Base-by-base conservation (phyloP, 352 stramenopile genomes). In the Elongisporangium anandrum region DNA sequence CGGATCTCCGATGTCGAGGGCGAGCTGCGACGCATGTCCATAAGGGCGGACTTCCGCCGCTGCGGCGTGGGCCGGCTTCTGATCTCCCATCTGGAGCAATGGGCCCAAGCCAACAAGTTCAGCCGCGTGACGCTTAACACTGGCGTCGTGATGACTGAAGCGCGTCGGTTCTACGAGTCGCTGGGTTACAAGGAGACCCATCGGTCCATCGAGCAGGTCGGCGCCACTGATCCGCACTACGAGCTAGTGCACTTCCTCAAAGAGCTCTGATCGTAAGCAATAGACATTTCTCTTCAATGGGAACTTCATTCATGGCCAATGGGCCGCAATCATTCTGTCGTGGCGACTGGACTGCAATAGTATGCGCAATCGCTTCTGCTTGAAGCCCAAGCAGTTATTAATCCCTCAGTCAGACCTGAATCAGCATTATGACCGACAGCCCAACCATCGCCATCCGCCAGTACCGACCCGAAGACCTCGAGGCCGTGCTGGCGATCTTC, bases 401-500 rank as follows among this genome's bases (percentile, higher is more conserved):
- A 19, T 13, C 5, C 17, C 47, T 7, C 3, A 3, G 3, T 6
- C 19, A 22, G 48, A 26, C 6, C 48, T 26, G 22, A 24, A 24
- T 26, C 22, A 24, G 5, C 19, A 52, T 3, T n/a, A 52, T 26
- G n/a, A 52, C 4, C 39, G 50, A 55, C 24, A 19, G 9, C 8
- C 34, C 49, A 4, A 2, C 17, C 34, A 68, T 68, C 17, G 9
- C 12, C 2, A 57, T 75, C 20, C 68, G 64, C 26, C 51, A 60
- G 58, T 76, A 60, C 59, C 51, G 39, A 0, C 34, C 24, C 0
- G 20, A 45, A 4, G 69, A 73, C 19, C 59, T 51, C 19, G 56
- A 16, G 7, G 20, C 24, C 0, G 62, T 73, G 9, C 34, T 57
- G 22, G 52, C 59, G n/a, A 38, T 76, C 51, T 76, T 73, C 50